Evolutionary conservation across 768 basidiomycete genomes (phyloP), one percentile per base, ranked within the genome.

Genomic region (Naematelia encephala): DNA sequence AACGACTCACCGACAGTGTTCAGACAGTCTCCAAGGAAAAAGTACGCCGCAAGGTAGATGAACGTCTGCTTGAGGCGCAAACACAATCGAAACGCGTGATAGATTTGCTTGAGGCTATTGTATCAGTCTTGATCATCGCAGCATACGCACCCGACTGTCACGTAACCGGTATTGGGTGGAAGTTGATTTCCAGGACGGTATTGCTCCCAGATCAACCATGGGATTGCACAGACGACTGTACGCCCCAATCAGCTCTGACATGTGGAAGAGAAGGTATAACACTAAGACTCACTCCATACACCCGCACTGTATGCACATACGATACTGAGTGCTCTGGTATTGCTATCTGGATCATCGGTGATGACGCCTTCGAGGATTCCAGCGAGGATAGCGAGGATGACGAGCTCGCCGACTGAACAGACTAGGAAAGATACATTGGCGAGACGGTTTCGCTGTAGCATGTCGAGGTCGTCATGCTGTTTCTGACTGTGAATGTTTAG

Each of bases 161-260:
- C 60, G 67, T 91, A 91, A 59, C 76, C 82, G 63, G 90, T 85
- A 50, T 86, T 86, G 63, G 85, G 86, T 0, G 90, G 90, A 21
- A 92, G 79, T 12, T 84, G 78, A 53, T 89, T 88, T 0, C 90
- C 90, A 2, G 87, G 86, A 8, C 90, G 84, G n/a, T 86, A 87
- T 68, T 88, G 83, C 72, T 92, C 90, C 74, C 84, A 90, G 51
- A 91, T 82, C 65, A 91, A 90, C 90, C 90, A 93, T 85, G 90
- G 91, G 50, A 90, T 84, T 5, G 89, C 90, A 8, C 82, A 80
- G 0, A 91, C 10, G 47, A 92, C 87, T 89, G 87, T 87, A 63
- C 22, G 14, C n/a, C 30, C 26, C 45, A 51, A 30, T 57, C 21
- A 57, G 54, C 21, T 4, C 5, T 19, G 28, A 29, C 29, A 53